phyloP scores from a whole-genome alignment of 2,329 filamentous ascomycete genomes.

The Fusarium papillatum region DNA sequence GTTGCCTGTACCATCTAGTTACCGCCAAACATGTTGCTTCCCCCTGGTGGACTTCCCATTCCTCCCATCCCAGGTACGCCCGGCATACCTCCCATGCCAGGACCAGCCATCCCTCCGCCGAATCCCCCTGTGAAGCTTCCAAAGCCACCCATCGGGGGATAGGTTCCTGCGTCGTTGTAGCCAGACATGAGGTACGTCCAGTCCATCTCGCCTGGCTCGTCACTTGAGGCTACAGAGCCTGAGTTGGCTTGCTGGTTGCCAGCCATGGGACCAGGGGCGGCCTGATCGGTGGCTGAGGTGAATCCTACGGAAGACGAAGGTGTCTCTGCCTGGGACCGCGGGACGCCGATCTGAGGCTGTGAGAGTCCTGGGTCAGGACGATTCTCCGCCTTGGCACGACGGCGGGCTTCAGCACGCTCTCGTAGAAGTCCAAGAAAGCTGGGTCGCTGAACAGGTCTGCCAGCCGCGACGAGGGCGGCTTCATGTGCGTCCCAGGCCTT shows the following conservation, averaged over 20 bases:
- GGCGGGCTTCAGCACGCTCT: conserved; percentile 56
- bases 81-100: conserved; percentile 40
- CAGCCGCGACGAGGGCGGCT: conserved; percentile 59
- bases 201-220: conserved; percentile 58
- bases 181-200: conserved; percentile 63
- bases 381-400: conserved; percentile 48
- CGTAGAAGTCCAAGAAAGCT: conserved; percentile 62
- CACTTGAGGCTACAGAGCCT: conserved; percentile 38
- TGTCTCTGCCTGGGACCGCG: conserved; percentile 34
- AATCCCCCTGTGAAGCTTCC: conserved; percentile 43
- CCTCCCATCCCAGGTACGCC: conserved; percentile 37
- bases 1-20: conserved; percentile 18
- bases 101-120: conserved; percentile 35
- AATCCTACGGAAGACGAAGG: conserved; percentile 49
- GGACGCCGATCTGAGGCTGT: conserved; percentile 42
- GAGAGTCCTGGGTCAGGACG: conserved; percentile 38
- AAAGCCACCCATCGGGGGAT: conserved; percentile 46
- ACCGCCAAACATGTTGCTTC: conserved; percentile 44
- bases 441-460: conserved; percentile 58
- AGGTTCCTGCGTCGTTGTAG: conserved; percentile 51
- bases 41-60: conserved; percentile 36
- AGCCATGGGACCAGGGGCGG: conserved; percentile 13
- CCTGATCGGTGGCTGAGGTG: conserved; percentile 46
- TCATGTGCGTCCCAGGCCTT: conserved; percentile 74
- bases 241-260: conserved; percentile 26